Percentiles rank a stretch among this genome's conserved stretches.
These are phyloP conservation scores for Fusarium anguioides DNA, from an alignment of 2,329 filamentous ascomycete genomes.

Conservation along the genomic window DNA sequence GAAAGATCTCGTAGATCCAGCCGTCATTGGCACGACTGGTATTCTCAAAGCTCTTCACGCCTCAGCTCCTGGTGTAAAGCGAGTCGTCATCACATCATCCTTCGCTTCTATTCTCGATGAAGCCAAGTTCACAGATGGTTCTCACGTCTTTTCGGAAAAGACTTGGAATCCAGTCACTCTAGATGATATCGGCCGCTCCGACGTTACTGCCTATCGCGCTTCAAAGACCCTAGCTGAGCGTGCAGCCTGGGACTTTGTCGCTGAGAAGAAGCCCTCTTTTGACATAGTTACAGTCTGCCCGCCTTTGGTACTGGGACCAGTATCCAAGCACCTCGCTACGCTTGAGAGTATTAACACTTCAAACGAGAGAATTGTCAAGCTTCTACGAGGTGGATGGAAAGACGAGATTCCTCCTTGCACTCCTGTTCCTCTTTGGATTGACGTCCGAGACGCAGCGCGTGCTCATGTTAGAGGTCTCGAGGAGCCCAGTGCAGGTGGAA, in stretches of 20 bases:
- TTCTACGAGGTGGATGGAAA: conserved; percentile 64
- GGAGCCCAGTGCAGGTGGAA: conserved; percentile 58
- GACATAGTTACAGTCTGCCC: conserved; percentile 66
- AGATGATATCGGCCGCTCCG: conserved; percentile 55
- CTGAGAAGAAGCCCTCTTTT: conserved; percentile 56
- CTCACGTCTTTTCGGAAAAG: conserved; percentile 57
- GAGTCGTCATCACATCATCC: conserved; percentile 72
- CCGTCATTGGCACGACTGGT: conserved; percentile 70
- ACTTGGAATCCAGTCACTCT: conserved; percentile 66
- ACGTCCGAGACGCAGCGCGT: conserved; percentile 66
- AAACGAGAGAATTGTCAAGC: conserved; percentile 62
- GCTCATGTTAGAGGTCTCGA: conserved; percentile 66
- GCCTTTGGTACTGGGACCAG: conserved; percentile 65
- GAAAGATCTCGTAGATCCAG: conserved; percentile 67
- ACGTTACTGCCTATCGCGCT: conserved; percentile 62
- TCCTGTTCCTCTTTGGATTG: conserved; percentile 60
- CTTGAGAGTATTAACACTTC: conserved; percentile 64
- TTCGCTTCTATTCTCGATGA: conserved; percentile 64
- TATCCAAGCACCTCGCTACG: conserved; percentile 59
- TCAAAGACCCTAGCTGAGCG: conserved; percentile 66
- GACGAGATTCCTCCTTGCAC: conserved; percentile 55
- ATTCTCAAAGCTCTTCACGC: conserved; percentile 77
- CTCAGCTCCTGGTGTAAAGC: conserved; percentile 69
- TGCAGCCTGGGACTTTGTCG: conserved; percentile 65
- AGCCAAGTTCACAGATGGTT: conserved; percentile 51